These are phyloP conservation scores for Phytopythium litorale DNA, from an alignment of 352 stramenopile genomes.

Conservation along the genomic window DNA sequence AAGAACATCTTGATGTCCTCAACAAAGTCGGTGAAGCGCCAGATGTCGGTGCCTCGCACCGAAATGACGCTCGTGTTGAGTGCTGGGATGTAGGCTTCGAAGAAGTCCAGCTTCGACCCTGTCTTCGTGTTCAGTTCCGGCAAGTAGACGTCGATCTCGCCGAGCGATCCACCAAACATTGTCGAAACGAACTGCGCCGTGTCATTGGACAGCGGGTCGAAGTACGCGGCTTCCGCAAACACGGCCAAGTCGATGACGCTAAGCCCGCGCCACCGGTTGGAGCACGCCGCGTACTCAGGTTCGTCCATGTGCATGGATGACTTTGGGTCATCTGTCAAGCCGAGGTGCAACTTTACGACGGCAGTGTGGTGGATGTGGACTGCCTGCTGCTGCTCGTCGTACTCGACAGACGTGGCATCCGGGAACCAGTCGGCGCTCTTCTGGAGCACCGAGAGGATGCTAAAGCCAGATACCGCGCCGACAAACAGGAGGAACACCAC, in stretches of 20 bases:
- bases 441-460: constrained; percentile 69
- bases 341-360: constrained; percentile 81
- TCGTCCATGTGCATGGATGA: constrained; percentile 36
- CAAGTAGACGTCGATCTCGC: constrained; percentile 48
- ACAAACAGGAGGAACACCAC: constrained; percentile 70
- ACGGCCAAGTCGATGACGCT: constrained; percentile 81
- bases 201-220: constrained; percentile 81
- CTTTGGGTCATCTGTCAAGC: constrained; percentile 43
- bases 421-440: constrained; percentile 73
- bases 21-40: constrained; percentile 87
- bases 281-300: constrained; percentile 72
- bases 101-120: constrained; percentile 83
- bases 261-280: constrained; percentile 70
- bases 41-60: constrained; percentile 87
- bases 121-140: constrained; percentile 77
- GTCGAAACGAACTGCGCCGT: constrained; percentile 61
- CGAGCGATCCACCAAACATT: constrained; percentile 49
- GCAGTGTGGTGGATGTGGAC: constrained; percentile 85
- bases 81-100: constrained; percentile 67
- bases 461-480: constrained; percentile 68
- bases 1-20: constrained; percentile 92
- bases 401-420: constrained; percentile 63
- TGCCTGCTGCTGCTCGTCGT: constrained; percentile 40
- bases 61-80: constrained; percentile 86
- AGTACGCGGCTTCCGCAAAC: constrained; percentile 86